phyloP scores from a whole-genome alignment of 2,329 filamentous ascomycete species.

The Aspergillus tamarii region DNA sequence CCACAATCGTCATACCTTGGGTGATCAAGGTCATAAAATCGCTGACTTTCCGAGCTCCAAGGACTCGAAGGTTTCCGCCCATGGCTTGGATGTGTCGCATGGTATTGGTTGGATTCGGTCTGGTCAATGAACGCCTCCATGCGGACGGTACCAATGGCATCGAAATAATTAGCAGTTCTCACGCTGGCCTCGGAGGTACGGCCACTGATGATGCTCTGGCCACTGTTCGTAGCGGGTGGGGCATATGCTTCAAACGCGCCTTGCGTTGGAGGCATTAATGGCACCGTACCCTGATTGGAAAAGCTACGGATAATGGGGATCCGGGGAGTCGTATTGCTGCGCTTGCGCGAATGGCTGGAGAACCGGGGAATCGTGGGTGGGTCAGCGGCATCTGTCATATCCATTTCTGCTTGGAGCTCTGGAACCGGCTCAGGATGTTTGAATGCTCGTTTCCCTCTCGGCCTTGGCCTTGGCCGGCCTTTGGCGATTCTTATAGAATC shows the following conservation, averaged over 20 bases:
- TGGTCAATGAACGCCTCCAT: constrained; percentile 94
- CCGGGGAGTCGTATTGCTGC: constrained; percentile 84
- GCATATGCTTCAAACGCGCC: constrained; percentile 64
- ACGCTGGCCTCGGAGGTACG: constrained; percentile 57
- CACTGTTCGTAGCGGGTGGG: constrained; percentile 33
- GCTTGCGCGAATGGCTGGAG: constrained; percentile 73
- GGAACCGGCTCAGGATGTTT: constrained; percentile 36
- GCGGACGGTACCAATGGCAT: constrained; percentile 84
- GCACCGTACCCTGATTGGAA: constrained; percentile 53
- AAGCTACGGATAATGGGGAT: constrained; percentile 75
- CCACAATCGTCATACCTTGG: constrained; percentile 40
- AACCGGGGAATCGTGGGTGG: constrained; percentile 59
- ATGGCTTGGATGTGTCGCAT: constrained; percentile 26
- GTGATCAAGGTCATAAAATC: constrained; percentile 35
- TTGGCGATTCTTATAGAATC: constrained; percentile 92
- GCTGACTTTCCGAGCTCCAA: constrained; percentile 34
- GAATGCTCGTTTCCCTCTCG: constrained; percentile 46
- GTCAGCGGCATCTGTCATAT: constrained; percentile 47
- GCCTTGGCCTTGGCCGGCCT: constrained; percentile 58
- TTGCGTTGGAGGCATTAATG: constrained; percentile 36
- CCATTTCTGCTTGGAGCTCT: constrained; percentile 35
- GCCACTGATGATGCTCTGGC: constrained; percentile 51
- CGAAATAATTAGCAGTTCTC: constrained; percentile 68
- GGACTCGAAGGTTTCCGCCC: constrained; percentile 35
- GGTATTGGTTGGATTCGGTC: constrained; percentile 36